A percentile compares a stretch with the other conserved stretches of the same genome.
Conservation (phyloP, 495 filamentous ascomycete species). For the Aspergillus sclerotioniger region DNA sequence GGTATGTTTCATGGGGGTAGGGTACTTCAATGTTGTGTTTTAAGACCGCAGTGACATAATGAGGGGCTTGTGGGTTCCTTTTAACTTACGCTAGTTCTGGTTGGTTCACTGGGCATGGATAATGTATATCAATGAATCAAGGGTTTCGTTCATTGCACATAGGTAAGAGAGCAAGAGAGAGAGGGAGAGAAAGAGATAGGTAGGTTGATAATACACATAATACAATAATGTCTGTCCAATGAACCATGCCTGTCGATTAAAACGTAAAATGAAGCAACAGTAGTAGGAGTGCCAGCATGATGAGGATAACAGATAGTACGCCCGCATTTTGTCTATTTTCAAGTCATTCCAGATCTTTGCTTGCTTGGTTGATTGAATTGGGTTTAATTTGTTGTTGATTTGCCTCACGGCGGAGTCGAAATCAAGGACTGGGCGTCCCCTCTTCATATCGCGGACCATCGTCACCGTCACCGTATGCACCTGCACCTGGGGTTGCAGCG, state of each 20-base stretch:
- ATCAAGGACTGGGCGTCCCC: constrained; percentile 48
- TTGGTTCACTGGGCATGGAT: too few species aligned
- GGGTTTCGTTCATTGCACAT: background rate
- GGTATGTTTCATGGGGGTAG: too few species aligned
- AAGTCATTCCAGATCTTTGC: background rate
- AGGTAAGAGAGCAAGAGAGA: background rate
- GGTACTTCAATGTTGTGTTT: too few species aligned
- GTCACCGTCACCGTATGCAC: constrained; percentile 52
- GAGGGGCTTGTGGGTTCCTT: background rate
- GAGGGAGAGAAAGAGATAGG: background rate
- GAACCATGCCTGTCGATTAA: too few species aligned
- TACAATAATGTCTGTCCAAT: background rate
- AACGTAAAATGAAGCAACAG: background rate
- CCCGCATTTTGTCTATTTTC: constrained; percentile 4
- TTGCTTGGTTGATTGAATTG: background rate
- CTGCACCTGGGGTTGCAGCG: constrained; percentile 74
- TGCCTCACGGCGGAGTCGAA: background rate
- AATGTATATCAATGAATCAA: background rate
- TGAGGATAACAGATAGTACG: background rate
- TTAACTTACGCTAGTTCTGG: too few species aligned
- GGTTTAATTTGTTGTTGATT: background rate
- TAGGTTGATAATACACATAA: constrained; percentile 3
- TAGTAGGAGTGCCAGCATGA: background rate
- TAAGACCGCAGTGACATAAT: background rate
- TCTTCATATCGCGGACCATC: constrained; percentile 60